phyloP scores from a whole-genome alignment of 179 eudicot genomes.

The Actinidia arguta region DNA sequence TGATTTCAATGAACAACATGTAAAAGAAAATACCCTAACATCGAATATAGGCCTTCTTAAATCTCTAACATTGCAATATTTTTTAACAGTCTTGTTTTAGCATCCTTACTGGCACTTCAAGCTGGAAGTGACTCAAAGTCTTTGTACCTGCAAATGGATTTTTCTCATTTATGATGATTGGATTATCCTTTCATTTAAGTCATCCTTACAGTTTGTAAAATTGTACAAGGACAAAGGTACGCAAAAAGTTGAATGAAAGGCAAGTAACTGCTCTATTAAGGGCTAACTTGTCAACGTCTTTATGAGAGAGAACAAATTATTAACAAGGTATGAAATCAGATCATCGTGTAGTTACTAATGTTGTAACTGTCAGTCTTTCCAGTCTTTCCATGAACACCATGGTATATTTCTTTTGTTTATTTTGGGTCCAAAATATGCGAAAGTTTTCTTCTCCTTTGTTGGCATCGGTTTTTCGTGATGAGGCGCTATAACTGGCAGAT shows the following conservation, averaged over 20 bases:
- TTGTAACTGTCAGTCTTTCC: not conserved
- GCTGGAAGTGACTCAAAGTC: constrained; percentile 63
- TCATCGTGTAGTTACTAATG: not conserved
- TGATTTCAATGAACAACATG: not conserved
- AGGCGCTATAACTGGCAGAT: constrained; percentile 47
- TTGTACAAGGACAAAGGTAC: not conserved
- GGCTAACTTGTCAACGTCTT: constrained; percentile 89
- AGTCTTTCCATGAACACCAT: not conserved
- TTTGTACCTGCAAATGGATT: constrained; percentile 86
- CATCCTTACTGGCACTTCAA: constrained; percentile 66
- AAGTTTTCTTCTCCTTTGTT: not conserved
- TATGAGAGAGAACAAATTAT: constrained; percentile 55
- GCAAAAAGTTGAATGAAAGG: constrained; percentile 62
- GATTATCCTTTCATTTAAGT: not conserved
- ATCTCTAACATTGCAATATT: constrained; percentile 44
- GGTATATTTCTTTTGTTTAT: not conserved
- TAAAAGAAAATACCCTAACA: constrained; percentile 50
- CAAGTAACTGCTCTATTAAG: constrained; percentile 69
- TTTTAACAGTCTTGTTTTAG: constrained; percentile 31
- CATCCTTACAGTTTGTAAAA: constrained; percentile 33
- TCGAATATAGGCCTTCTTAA: constrained; percentile 52
- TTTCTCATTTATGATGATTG: constrained; percentile 18
- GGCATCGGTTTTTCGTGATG: not conserved
- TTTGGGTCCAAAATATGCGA: not conserved
- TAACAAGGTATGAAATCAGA: constrained; percentile 35